These are phyloP conservation scores for Sequoia sempervirens DNA, from an alignment of 75 land plant species.

Conservation along the genomic window DNA sequence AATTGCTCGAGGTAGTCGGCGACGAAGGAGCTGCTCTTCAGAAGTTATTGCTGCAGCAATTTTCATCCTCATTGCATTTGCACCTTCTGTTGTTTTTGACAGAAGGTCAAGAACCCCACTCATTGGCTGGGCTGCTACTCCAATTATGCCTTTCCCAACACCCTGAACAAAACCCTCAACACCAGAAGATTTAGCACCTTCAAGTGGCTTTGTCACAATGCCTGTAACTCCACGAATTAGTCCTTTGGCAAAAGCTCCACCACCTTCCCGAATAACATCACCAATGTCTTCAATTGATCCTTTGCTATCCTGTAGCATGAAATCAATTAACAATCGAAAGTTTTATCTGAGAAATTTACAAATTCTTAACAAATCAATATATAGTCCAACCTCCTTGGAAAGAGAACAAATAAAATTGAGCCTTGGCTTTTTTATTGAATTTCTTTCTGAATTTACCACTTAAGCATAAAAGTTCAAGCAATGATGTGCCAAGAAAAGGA, in stretches of 20 bases:
- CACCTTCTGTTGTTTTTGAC: conserved; percentile 99
- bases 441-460: background rate
- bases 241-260: conserved; percentile 97
- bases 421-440: background rate
- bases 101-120: conserved; percentile 96
- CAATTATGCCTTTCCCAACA: conserved; percentile 96
- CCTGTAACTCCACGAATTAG: conserved; percentile 96
- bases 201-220: conserved; percentile 95
- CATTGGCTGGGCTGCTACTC: conserved; percentile 95
- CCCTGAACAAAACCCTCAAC: conserved; percentile 99
- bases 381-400: background rate
- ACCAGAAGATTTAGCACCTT: conserved; percentile 95
- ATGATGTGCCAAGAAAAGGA: background rate
- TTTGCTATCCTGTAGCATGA: conserved; percentile 63
- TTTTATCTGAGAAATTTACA: background rate
- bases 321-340: background rate
- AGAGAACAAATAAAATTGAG: background rate
- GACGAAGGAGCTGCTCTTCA: conserved; percentile 84
- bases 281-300: conserved; percentile 86
- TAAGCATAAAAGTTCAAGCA: background rate
- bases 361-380: background rate
- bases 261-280: conserved; percentile 96
- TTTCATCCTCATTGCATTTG: conserved; percentile 96
- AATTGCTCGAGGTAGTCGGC: conserved; percentile 90
- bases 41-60: conserved; percentile 84